Conservation (phyloP, 176 grass and related monocot species). For the Dendrocalamus sinicus region DNA sequence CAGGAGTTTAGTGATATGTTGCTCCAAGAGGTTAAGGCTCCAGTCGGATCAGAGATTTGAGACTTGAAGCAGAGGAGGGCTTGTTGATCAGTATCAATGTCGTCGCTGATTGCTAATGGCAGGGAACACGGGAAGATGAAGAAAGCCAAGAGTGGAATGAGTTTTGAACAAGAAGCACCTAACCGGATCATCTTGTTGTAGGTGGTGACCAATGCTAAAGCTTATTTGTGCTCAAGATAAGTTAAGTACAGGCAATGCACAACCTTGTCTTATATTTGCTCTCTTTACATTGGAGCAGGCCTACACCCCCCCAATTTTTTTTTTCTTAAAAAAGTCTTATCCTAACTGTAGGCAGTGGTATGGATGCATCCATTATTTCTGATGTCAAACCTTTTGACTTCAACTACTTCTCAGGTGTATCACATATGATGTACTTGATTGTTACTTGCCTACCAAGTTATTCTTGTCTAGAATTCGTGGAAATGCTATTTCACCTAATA, state of each 20-base stretch:
- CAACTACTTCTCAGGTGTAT: background rate
- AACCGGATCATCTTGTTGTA: background rate
- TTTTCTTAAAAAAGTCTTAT: background rate
- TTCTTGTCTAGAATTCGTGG: background rate
- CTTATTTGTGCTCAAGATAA: background rate
- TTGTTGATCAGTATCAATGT: slow-evolving; percentile 22
- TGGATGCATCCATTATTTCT: background rate
- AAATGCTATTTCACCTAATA: background rate
- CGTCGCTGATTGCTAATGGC: background rate
- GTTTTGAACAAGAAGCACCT: background rate
- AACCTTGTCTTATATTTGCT: background rate
- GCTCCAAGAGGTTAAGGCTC: slow-evolving; percentile 57
- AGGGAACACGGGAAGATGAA: slow-evolving; percentile 30
- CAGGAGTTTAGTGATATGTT: slow-evolving; percentile 50
- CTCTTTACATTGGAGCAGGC: background rate
- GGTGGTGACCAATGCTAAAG: background rate
- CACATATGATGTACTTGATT: background rate
- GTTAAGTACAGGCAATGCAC: background rate
- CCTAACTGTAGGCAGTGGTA: background rate
- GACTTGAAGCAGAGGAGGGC: slow-evolving; percentile 62
- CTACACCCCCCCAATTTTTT: too few relatives aligned
- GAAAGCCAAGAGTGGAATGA: background rate
- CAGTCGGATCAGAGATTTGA: slow-evolving; percentile 39
- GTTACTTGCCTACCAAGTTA: background rate
- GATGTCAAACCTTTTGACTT: background rate